Base-by-base conservation (phyloP, 2,329 filamentous ascomycete genomes). In the Xylaria sp. region DNA sequence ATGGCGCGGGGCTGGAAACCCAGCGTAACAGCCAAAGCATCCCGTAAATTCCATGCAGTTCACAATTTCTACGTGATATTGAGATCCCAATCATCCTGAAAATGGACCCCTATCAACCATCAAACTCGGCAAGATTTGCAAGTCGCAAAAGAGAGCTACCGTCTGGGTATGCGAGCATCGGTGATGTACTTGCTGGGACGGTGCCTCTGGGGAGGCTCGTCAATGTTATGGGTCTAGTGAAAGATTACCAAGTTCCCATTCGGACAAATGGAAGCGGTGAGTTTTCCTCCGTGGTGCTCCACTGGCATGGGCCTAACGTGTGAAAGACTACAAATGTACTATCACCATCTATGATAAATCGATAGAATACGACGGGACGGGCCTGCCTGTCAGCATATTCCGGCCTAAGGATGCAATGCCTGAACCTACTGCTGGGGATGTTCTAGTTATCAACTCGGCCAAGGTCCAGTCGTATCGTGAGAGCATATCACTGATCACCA, bases 161-260 rank as follows among this genome's bases (percentile, higher is more conserved):
- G 21, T 21, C 72, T 1, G 75, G 75, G 37, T 85, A 85, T 67
- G 69, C 59, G 7, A 54, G 71, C 11, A 74, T 82, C 67, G 70
- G 76, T 64, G 72, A 80, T 29, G 71, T 86, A 19, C 68, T 87
- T 62, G 75, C 82, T 52, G 74, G 74, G 19, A 71, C 73, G 23
- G 57, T 74, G 46, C 47, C 66, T 8, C 15, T 67, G 25, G 65
- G 71, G 27, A 67, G 41, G 1, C 60, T 78, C 5, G 78, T 88
- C 65, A 89, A 80, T 75, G 77, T 95, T 40, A 83, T 92, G 52
- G 93, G 92, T 1, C 75, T 94, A 4, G 84, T 94, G 3, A 85
- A 86, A 53, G 90, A 94, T 68, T 82, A 81, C 49, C 81, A 85
- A 58, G 75, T 80, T 0, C 84, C 86, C 1, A 79, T 78, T 0